Evolutionary conservation across 2,329 filamentous ascomycete genomes (phyloP).

Genomic region (Calonectria pseudoturangicola): DNA sequence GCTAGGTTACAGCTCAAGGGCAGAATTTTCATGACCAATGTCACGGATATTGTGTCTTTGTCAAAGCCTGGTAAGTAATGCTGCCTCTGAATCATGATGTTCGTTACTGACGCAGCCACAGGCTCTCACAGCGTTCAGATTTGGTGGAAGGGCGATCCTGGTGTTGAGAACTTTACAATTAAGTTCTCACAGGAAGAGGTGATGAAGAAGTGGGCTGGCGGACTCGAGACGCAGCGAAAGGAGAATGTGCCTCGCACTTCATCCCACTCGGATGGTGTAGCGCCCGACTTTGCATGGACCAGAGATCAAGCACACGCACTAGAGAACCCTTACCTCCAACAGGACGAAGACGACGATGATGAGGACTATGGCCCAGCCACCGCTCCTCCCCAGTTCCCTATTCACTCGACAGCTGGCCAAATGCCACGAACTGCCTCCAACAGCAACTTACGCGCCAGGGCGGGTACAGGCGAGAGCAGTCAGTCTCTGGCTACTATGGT

Average conservation of each 20-base stretch:
- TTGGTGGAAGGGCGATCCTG: slow-evolving; percentile 98
- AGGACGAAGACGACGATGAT: slow-evolving; percentile 76
- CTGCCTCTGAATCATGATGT: background rate
- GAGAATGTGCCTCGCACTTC: slow-evolving; percentile 71
- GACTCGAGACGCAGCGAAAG: slow-evolving; percentile 86
- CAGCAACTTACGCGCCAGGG: slow-evolving; percentile 83
- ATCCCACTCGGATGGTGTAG: slow-evolving; percentile 67
- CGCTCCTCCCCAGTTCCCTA: slow-evolving; percentile 61
- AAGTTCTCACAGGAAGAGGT: slow-evolving; percentile 93
- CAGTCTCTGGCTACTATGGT: slow-evolving; percentile 74
- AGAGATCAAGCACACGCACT: slow-evolving; percentile 78
- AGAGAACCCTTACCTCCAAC: slow-evolving; percentile 87
- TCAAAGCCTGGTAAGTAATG: slow-evolving; percentile 85
- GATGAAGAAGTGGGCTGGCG: slow-evolving; percentile 93
- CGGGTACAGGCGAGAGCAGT: slow-evolving; percentile 82
- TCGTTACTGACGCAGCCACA: slow-evolving; percentile 62
- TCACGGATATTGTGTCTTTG: slow-evolving; percentile 93
- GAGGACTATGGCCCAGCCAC: slow-evolving; percentile 68
- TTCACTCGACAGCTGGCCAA: slow-evolving; percentile 49
- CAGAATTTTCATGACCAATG: slow-evolving; percentile 99
- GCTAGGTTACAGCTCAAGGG: slow-evolving; percentile 96
- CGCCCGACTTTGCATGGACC: slow-evolving; percentile 89
- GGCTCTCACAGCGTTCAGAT: slow-evolving; percentile 97
- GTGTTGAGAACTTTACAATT: slow-evolving; percentile 96
- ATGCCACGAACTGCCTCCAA: slow-evolving; percentile 75